Evolutionary conservation across 768 basidiomycete genomes (phyloP).

Genomic region (Epithele typhae): DNA sequence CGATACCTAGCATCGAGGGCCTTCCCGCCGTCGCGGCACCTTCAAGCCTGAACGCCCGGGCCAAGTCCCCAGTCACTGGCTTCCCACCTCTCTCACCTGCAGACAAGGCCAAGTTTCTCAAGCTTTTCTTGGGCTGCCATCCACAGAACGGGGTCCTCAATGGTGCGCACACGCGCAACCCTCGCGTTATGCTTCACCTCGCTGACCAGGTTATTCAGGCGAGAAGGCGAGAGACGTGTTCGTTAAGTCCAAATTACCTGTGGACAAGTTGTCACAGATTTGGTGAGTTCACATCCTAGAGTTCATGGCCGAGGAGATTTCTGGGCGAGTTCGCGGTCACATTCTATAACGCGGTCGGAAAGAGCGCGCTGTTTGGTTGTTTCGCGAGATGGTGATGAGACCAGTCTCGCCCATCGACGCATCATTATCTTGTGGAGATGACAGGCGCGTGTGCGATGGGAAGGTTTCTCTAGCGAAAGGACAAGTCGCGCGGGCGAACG

Average conservation of each 20-base stretch:
- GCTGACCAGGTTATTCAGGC: slow-evolving; percentile 36
- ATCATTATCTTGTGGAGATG: too few species aligned
- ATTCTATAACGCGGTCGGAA: too few species aligned
- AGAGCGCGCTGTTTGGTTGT: too few species aligned
- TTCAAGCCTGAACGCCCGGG: slow-evolving; percentile 48
- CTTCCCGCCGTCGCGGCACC: slow-evolving; percentile 46
- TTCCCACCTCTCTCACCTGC: slow-evolving; percentile 70
- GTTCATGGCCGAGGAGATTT: not conserved
- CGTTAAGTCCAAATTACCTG: slow-evolving; percentile 82
- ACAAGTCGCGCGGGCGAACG: too few species aligned
- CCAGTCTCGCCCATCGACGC: too few species aligned
- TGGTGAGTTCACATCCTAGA: slow-evolving; percentile 57
- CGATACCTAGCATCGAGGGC: slow-evolving; percentile 77
- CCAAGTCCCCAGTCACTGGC: slow-evolving; percentile 48
- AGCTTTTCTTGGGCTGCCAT: slow-evolving; percentile 67
- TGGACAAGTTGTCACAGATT: slow-evolving; percentile 87
- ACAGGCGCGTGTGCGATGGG: too few species aligned
- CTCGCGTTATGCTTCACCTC: too few species aligned
- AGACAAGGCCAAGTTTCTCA: slow-evolving; percentile 82
- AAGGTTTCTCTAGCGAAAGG: too few species aligned
- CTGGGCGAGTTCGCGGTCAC: too few species aligned
- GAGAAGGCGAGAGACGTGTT: slow-evolving; percentile 90
- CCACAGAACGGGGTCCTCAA: slow-evolving; percentile 74
- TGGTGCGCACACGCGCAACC: slow-evolving; percentile 42
- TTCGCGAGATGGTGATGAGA: too few species aligned